Percentiles rank a stretch among this genome's conserved stretches.
phyloP scores from a whole-genome alignment of 2,329 filamentous ascomycete species.

The Aspergillus pseudonomiae region DNA sequence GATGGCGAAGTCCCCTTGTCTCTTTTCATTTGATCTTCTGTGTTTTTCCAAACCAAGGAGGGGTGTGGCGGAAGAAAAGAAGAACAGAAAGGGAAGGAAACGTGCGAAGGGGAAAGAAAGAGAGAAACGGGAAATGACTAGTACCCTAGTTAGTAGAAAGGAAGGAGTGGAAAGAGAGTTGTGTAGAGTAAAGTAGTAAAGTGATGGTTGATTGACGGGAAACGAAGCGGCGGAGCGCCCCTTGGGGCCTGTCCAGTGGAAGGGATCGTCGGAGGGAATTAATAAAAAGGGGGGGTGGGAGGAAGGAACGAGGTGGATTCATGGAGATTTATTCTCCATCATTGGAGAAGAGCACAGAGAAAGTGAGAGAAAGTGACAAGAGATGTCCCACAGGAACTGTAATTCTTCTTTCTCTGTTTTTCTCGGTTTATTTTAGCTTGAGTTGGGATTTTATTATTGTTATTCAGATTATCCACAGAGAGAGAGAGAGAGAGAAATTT shows the following conservation, averaged over 20 bases:
- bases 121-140: conserved; percentile 14
- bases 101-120: conserved; percentile 14
- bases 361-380: background rate
- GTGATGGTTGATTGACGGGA: background rate
- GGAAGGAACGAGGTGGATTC: conserved; percentile 8
- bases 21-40: background rate
- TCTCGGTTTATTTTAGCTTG: no score
- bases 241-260: conserved; percentile 1
- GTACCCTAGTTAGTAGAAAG: background rate
- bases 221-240: background rate
- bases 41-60: background rate
- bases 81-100: conserved; percentile 13
- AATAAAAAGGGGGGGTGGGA: background rate
- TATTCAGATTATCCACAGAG: no score
- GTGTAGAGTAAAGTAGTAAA: background rate
- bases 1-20: conserved; percentile 1
- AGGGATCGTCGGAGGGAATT: conserved; percentile 10
- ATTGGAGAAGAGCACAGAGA: background rate
- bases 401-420: background rate
- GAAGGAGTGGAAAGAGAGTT: conserved; percentile 4
- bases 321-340: background rate
- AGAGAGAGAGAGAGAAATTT: no score
- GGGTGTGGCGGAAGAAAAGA: conserved; percentile 10
- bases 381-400: background rate
- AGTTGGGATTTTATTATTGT: no score